Evolutionary conservation across 2,329 filamentous ascomycete species (phyloP).

Genomic region (Curvularia sp.): DNA sequence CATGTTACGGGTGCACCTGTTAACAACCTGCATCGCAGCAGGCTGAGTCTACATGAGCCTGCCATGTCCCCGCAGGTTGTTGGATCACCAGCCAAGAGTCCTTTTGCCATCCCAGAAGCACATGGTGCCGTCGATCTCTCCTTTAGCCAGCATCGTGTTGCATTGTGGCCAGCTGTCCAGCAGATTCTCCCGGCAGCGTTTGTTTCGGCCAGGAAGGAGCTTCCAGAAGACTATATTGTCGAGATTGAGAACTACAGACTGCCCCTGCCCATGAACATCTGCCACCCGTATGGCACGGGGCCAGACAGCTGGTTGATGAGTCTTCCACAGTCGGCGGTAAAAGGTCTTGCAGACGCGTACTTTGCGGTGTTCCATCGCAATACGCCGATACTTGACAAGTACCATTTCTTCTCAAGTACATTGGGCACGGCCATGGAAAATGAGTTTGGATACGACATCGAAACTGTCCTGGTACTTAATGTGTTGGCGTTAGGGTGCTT

Average conservation of each 20-base stretch:
- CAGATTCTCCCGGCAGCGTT: slow-evolving; percentile 54
- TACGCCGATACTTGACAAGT: slow-evolving; percentile 61
- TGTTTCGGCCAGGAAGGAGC: slow-evolving; percentile 44
- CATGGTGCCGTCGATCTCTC: slow-evolving; percentile 50
- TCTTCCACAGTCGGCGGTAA: slow-evolving; percentile 58
- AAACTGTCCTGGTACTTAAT: slow-evolving; percentile 60
- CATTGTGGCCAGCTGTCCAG: slow-evolving; percentile 58
- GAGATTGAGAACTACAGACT: slow-evolving; percentile 58
- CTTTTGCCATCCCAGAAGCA: slow-evolving; percentile 28
- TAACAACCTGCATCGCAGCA: slow-evolving; percentile 25
- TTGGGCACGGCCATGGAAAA: slow-evolving; percentile 58
- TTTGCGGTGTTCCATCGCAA: slow-evolving; percentile 63
- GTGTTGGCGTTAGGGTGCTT: slow-evolving; percentile 61
- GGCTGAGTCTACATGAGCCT: slow-evolving; percentile 31
- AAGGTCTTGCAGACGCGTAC: slow-evolving; percentile 61
- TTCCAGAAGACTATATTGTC: slow-evolving; percentile 60
- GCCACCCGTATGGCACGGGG: slow-evolving; percentile 45
- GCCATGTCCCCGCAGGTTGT: slow-evolving; percentile 37
- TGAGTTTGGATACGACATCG: slow-evolving; percentile 60
- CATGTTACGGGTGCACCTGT: slow-evolving; percentile 17
- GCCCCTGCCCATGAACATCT: slow-evolving; percentile 51
- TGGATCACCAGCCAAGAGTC: slow-evolving; percentile 36
- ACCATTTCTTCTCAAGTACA: slow-evolving; percentile 60
- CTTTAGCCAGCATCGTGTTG: slow-evolving; percentile 60
- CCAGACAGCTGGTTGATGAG: slow-evolving; percentile 54